phyloP scores from a whole-genome alignment of 2,329 filamentous ascomycete species.

The Exophiala calicioides region DNA sequence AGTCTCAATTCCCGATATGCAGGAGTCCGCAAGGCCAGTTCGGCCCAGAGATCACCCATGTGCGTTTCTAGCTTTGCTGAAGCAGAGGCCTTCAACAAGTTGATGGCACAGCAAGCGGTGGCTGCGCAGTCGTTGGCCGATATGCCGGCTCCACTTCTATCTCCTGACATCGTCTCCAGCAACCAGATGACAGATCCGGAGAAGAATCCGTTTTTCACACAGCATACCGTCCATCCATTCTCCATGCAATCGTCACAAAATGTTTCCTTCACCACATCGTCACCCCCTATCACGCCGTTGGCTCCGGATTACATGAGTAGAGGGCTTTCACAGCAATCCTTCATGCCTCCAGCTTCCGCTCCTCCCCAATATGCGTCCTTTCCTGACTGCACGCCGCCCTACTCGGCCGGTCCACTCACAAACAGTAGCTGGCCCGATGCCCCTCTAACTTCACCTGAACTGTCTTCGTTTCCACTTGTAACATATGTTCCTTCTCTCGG shows the following conservation, averaged over 20 bases:
- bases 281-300: conserved; percentile 48
- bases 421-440: conserved; percentile 46
- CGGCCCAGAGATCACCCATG: conserved; percentile 50
- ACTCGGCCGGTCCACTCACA: conserved; percentile 41
- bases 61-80: conserved; percentile 49
- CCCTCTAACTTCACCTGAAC: conserved; percentile 45
- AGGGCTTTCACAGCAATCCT: conserved; percentile 31
- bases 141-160: conserved; percentile 19
- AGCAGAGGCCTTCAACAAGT: conserved; percentile 37
- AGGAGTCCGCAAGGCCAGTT: conserved; percentile 49
- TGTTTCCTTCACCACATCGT: conserved; percentile 35
- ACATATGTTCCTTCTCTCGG: conserved; percentile 40
- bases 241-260: conserved; percentile 17
- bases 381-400: conserved; percentile 41
- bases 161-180: conserved; percentile 17
- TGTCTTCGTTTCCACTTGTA: conserved; percentile 39
- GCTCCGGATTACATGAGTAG: conserved; percentile 38
- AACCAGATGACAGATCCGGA: conserved; percentile 15
- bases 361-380: conserved; percentile 46
- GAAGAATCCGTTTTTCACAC: conserved; percentile 30
- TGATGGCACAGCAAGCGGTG: conserved; percentile 29
- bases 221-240: conserved; percentile 16
- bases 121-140: conserved; percentile 16
- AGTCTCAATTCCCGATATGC: conserved; percentile 47
- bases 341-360: conserved; percentile 45